Evolutionary conservation across 1,139 yeast genomes (phyloP).

Genomic region (Magnusiomyces paraingens): DNA sequence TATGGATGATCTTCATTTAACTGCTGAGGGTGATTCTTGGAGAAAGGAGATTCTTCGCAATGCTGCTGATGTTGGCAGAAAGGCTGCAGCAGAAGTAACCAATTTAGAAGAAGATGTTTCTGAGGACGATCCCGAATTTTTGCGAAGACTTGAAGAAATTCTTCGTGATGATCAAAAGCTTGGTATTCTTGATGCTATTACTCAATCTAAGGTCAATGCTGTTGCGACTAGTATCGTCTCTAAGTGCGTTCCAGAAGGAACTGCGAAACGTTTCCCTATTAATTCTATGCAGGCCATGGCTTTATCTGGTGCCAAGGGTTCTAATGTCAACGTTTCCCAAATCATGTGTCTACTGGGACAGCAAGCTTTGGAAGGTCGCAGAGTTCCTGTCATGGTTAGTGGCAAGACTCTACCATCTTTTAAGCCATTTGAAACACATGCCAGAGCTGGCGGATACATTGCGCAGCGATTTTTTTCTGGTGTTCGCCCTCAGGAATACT

Average conservation of each 20-base stretch:
- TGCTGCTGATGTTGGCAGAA: constrained; percentile 76
- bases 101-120: constrained; percentile 57
- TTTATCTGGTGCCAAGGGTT: constrained; percentile 97
- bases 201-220: constrained; percentile 87
- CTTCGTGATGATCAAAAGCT: constrained; percentile 88
- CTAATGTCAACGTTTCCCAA: constrained; percentile 96
- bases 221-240: constrained; percentile 91
- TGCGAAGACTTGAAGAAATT: constrained; percentile 87
- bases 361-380: constrained; percentile 98
- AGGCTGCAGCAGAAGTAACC: constrained; percentile 92
- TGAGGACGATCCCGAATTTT: constrained; percentile 65
- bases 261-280: constrained; percentile 90
- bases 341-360: constrained; percentile 99
- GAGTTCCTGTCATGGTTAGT: constrained; percentile 98
- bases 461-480: constrained; percentile 98
- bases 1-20: constrained; percentile 96
- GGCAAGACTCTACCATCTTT: constrained; percentile 97
- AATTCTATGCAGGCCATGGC: constrained; percentile 99
- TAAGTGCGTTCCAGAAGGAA: constrained; percentile 92
- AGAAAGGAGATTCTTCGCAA: constrained; percentile 73
- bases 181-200: constrained; percentile 91
- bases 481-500: constrained; percentile 97
- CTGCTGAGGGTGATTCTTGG: constrained; percentile 86
- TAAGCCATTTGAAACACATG: constrained; percentile 94
- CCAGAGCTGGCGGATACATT: constrained; percentile 97